These are phyloP conservation scores for Cyclocybe aegerita DNA, from an alignment of 768 basidiomycete species.

Conservation along the genomic window DNA sequence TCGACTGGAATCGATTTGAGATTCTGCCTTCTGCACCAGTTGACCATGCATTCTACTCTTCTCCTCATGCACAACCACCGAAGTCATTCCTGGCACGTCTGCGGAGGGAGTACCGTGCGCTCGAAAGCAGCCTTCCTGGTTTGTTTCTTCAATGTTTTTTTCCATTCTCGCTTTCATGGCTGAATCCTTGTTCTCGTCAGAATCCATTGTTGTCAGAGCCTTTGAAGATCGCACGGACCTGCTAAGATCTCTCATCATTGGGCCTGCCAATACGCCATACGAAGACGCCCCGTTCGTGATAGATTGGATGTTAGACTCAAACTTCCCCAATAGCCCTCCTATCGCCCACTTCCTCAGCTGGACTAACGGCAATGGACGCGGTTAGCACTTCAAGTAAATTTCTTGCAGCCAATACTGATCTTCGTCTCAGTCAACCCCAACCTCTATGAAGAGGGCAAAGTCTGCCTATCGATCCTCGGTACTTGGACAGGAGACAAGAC, in stretches of 20 bases:
- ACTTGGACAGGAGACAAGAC: conserved; percentile 90
- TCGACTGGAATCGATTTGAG: conserved; percentile 79
- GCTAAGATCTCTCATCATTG: conserved; percentile 85
- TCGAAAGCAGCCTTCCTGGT: conserved; percentile 85
- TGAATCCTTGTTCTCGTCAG: conserved; percentile 33
- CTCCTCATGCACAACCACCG: conserved; percentile 60
- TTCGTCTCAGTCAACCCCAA: conserved; percentile 73
- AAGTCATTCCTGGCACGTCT: conserved; percentile 77
- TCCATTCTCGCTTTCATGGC: not conserved
- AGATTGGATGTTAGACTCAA: conserved; percentile 87
- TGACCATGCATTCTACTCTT: conserved; percentile 81
- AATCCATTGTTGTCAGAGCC: conserved; percentile 84
- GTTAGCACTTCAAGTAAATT: conserved; percentile 32
- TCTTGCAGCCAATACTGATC: conserved; percentile 1
- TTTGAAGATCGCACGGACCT: conserved; percentile 91
- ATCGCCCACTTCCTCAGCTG: conserved; percentile 89
- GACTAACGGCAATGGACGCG: conserved; percentile 93
- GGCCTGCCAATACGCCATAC: conserved; percentile 94
- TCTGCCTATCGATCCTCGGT: conserved; percentile 87
- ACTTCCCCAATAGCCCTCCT: conserved; percentile 82
- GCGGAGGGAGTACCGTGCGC: conserved; percentile 78
- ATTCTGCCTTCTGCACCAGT: conserved; percentile 70
- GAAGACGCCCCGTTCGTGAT: conserved; percentile 94
- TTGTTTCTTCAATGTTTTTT: conserved; percentile 13
- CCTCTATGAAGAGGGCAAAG: conserved; percentile 94